Evolutionary conservation across 805 yeast genomes (phyloP).

Genomic region (Cyberlindnera amylophila): DNA sequence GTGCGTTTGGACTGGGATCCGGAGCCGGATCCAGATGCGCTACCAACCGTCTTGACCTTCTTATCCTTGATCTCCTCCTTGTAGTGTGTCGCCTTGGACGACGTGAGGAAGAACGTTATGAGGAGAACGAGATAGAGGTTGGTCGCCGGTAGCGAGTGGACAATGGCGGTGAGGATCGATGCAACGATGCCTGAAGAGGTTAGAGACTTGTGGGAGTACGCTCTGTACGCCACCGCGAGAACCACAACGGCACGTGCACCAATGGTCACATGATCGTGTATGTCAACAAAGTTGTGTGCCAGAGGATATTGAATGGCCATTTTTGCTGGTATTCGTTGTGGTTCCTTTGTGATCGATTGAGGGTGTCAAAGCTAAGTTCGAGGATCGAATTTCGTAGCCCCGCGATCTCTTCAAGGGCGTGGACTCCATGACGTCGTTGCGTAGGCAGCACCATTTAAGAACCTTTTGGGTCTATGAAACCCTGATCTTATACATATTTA

Average conservation of each 20-base stretch:
- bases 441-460: too few relatives aligned
- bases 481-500: too few relatives aligned
- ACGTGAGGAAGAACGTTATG: constrained; percentile 35
- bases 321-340: not conserved
- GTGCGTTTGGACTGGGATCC: constrained; percentile 33
- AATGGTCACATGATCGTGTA: constrained; percentile 11
- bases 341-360: too few relatives aligned
- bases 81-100: constrained; percentile 37
- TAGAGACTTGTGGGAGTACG: constrained; percentile 33
- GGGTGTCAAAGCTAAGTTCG: too few relatives aligned
- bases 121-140: constrained; percentile 32
- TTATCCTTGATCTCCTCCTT: constrained; percentile 34
- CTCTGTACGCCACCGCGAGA: constrained; percentile 23
- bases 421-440: too few relatives aligned
- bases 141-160: constrained; percentile 37
- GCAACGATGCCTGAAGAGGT: constrained; percentile 35
- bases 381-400: too few relatives aligned
- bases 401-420: too few relatives aligned
- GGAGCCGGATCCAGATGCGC: constrained; percentile 13
- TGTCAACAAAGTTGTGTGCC: not conserved
- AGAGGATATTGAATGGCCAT: not conserved
- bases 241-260: constrained; percentile 13
- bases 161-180: constrained; percentile 35
- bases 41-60: constrained; percentile 28
- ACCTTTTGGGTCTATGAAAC: too few relatives aligned